Percentiles rank a stretch among this genome's conserved stretches.
Conservation (phyloP, 371 early-diverging fungal species). For the Sporodiniella umbellata region DNA sequence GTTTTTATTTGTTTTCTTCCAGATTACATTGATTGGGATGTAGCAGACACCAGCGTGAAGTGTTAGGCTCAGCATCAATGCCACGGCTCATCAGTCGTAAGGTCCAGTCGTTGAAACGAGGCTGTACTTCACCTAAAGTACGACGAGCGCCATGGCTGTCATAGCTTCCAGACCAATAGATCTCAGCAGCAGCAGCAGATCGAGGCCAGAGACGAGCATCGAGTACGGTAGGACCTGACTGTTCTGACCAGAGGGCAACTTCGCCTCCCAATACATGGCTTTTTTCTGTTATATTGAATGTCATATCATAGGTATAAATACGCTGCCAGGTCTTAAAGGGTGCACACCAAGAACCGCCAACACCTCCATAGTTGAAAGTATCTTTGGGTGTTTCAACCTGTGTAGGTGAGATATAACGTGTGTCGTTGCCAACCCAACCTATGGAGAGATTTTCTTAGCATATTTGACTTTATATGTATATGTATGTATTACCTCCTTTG, state of each 20-base stretch:
- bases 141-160: slow-evolving; percentile 47
- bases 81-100: slow-evolving; percentile 65
- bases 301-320: slow-evolving; percentile 70
- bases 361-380: slow-evolving; percentile 39
- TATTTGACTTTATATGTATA: not conserved
- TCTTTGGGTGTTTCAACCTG: slow-evolving; percentile 30
- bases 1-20: not conserved
- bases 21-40: slow-evolving; percentile 65
- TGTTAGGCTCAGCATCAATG: slow-evolving; percentile 61
- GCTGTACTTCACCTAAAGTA: slow-evolving; percentile 22
- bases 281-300: slow-evolving; percentile 43
- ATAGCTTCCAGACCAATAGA: slow-evolving; percentile 72
- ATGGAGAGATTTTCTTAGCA: not conserved
- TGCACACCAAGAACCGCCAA: slow-evolving; percentile 74
- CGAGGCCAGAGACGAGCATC: slow-evolving; percentile 75
- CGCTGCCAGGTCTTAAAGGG: slow-evolving; percentile 70
- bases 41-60: slow-evolving; percentile 68
- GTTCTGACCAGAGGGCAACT: slow-evolving; percentile 74
- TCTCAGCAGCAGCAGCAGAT: slow-evolving; percentile 67
- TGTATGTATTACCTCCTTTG: slow-evolving; percentile 46
- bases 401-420: slow-evolving; percentile 35
- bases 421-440: slow-evolving; percentile 44
- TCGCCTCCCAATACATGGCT: slow-evolving; percentile 45
- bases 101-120: slow-evolving; percentile 41
- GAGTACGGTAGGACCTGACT: slow-evolving; percentile 57